Evolutionary conservation across 2,329 filamentous ascomycete species (phyloP).

Genomic region (Pseudonectria foliicola): DNA sequence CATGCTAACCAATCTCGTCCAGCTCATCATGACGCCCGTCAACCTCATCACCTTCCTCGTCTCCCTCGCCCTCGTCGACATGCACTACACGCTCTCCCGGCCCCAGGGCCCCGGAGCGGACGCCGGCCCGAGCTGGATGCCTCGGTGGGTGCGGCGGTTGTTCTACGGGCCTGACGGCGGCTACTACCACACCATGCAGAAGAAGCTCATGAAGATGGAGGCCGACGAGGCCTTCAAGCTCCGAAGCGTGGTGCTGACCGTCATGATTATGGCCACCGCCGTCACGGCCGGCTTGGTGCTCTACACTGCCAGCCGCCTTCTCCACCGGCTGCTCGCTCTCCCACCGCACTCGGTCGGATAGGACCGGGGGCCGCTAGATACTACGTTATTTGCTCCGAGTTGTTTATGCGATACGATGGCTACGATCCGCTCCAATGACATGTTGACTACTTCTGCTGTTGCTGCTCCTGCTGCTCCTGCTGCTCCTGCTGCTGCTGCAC

Average conservation of each 20-base stretch:
- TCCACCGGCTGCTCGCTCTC: no score
- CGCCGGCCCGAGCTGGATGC: constrained; percentile 24
- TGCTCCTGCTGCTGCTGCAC: no score
- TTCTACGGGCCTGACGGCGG: constrained; percentile 23
- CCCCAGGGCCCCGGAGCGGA: constrained; percentile 31
- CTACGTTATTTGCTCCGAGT: no score
- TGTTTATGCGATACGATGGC: no score
- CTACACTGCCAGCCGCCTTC: constrained; percentile 11
- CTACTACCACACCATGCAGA: constrained; percentile 50
- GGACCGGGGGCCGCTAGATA: no score
- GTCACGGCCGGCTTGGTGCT: constrained; percentile 5
- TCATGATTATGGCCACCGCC: constrained; percentile 31
- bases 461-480: no score
- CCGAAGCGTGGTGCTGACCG: constrained; percentile 45
- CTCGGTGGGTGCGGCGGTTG: constrained; percentile 34
- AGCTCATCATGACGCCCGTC: constrained; percentile 54
- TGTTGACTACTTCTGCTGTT: no score
- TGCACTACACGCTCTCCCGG: constrained; percentile 45
- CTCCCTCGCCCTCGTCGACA: constrained; percentile 57
- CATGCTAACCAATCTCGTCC: no score
- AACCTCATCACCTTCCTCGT: constrained; percentile 58
- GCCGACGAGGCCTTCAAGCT: constrained; percentile 57
- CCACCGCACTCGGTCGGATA: no score
- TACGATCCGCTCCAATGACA: no score
- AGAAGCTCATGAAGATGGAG: constrained; percentile 55